phyloP scores from a whole-genome alignment of 2,329 filamentous ascomycete genomes.

The Metarhizium robertsii region DNA sequence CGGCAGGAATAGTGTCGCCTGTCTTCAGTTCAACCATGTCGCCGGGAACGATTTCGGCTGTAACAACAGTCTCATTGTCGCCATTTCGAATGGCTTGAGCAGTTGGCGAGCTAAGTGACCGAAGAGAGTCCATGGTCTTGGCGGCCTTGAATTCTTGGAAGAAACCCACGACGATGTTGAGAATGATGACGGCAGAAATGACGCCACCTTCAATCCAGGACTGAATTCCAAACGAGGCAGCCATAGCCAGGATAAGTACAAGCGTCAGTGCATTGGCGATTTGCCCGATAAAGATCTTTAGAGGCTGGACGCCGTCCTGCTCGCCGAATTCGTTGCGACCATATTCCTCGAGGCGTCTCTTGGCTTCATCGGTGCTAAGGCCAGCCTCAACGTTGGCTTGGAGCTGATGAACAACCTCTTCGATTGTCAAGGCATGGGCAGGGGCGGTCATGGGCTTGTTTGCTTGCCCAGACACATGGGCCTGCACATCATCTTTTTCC shows the following conservation, averaged over 20 bases:
- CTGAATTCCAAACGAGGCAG: constrained; percentile 45
- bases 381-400: constrained; percentile 47
- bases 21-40: constrained; percentile 46
- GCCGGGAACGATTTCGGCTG: constrained; percentile 42
- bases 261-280: constrained; percentile 62
- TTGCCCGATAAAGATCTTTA: constrained; percentile 56
- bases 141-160: constrained; percentile 36
- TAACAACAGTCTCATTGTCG: constrained; percentile 26
- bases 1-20: constrained; percentile 53
- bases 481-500: constrained; percentile 13
- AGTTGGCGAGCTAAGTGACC: constrained; percentile 33
- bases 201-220: constrained; percentile 54
- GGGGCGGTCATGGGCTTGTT: constrained; percentile 47
- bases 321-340: constrained; percentile 57
- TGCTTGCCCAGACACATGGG: constrained; percentile 29
- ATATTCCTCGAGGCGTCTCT: constrained; percentile 42
- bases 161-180: constrained; percentile 48
- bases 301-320: constrained; percentile 46
- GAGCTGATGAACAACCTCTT: constrained; percentile 44
- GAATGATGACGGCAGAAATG: constrained; percentile 44
- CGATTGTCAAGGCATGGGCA: constrained; percentile 51
- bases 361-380: constrained; percentile 44
- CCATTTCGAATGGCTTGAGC: constrained; percentile 34
- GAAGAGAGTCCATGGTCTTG: constrained; percentile 39
- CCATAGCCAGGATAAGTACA: constrained; percentile 50